These are phyloP conservation scores for Sporothrix protearum DNA, from an alignment of 2,329 filamentous ascomycete species.

Conservation along the genomic window DNA sequence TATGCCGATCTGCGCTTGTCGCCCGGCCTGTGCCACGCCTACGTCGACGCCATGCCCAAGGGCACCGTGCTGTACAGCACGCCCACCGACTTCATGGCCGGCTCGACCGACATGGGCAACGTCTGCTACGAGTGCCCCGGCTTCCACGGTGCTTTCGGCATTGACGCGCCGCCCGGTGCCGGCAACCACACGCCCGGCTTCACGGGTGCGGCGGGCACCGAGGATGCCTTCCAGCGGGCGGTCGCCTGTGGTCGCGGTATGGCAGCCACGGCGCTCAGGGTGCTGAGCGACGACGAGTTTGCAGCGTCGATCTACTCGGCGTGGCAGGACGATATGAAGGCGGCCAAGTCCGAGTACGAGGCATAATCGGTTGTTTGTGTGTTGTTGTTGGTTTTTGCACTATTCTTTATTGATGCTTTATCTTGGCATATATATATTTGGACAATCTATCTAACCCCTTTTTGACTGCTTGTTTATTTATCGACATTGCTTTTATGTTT, in stretches of 20 bases:
- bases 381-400: background rate
- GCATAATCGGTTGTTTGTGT: background rate
- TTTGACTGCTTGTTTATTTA: background rate
- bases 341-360: conserved; percentile 27
- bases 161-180: conserved; percentile 36
- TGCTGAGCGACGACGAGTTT: conserved; percentile 32
- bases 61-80: conserved; percentile 34
- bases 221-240: conserved; percentile 37
- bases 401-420: background rate
- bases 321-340: conserved; percentile 36
- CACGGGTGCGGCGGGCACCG: conserved; percentile 39
- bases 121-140: conserved; percentile 44
- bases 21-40: conserved; percentile 34
- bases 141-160: conserved; percentile 44
- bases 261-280: conserved; percentile 35
- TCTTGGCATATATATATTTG: background rate
- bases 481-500: background rate
- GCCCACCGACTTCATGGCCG: conserved; percentile 34
- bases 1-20: conserved; percentile 35
- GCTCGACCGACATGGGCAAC: conserved; percentile 42
- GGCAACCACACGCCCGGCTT: conserved; percentile 45
- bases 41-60: conserved; percentile 33
- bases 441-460: background rate
- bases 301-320: conserved; percentile 29
- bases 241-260: conserved; percentile 37